A percentile compares a stretch with the other conserved stretches of the same genome.
These are phyloP conservation scores for Neodidymelliopsis sp. DNA, from an alignment of 2,329 filamentous ascomycete genomes.

Conservation along the genomic window DNA sequence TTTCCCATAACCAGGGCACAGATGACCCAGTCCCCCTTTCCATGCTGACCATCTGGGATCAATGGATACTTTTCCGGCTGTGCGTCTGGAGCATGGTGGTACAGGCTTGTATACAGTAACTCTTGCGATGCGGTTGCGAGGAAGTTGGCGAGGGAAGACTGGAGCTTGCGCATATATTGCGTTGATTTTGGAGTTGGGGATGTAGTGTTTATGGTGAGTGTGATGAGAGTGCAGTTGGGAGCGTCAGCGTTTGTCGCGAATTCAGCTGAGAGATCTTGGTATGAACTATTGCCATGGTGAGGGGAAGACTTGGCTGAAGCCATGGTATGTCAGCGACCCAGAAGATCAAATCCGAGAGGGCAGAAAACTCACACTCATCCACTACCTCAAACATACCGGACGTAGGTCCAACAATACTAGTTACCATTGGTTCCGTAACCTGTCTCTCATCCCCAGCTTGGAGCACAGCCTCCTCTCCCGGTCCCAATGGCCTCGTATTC, in stretches of 20 bases:
- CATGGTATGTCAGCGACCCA: too few relatives aligned
- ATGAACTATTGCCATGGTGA: too few relatives aligned
- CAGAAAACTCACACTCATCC: neutral
- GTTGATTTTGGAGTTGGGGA: neutral
- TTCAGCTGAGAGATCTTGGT: neutral
- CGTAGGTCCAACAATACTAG: conserved; percentile 4
- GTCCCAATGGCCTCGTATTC: conserved; percentile 9
- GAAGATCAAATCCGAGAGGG: too few relatives aligned
- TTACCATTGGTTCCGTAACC: conserved; percentile 11
- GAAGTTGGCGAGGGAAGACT: neutral
- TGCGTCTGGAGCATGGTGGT: neutral
- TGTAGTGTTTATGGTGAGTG: neutral
- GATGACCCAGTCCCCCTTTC: conserved; percentile 3
- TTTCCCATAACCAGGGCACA: neutral
- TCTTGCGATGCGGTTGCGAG: neutral
- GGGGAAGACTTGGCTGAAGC: too few relatives aligned
- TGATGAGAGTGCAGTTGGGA: conserved; percentile 1
- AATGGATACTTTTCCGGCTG: neutral
- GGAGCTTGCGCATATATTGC: neutral
- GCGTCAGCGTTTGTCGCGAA: neutral
- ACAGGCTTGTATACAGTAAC: conserved; percentile 2
- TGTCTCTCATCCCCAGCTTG: neutral
- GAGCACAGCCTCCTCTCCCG: conserved; percentile 12
- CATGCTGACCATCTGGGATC: conserved; percentile 6
- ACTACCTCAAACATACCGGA: conserved; percentile 11